Base-by-base conservation (phyloP, 257 asterid genomes). In the Plantago ovata region DNA sequence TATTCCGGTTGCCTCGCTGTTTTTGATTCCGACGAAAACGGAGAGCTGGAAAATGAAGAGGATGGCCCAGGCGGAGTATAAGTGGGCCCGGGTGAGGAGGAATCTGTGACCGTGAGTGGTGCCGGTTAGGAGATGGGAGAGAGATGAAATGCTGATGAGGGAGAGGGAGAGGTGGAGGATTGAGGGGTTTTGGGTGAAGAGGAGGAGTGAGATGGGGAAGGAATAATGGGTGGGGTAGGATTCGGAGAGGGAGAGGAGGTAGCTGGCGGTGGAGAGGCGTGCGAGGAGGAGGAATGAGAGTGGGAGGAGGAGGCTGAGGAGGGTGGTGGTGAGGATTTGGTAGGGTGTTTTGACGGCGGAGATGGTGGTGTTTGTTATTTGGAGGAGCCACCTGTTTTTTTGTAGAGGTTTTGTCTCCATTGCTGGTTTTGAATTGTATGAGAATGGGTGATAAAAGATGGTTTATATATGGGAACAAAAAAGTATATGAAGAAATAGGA, bases 301-400 rank as follows among this genome's bases (percentile, higher is more conserved):
- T 38, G 96, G 96, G 62, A 85, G 87, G 70, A 85, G 88, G 63
- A 88, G 94, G 61, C 84, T 70, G 56, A 86, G 87, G 38, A 89
- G 79, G 55, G 77, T 62, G 43, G 66, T 63, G 6, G 94, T 73
- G 23, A 82, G 53, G 14, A 82, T 72, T 24, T 66, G 89, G 51
- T 77, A 86, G 3, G 72, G 40, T 16, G 69, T 58, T 56, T 63
- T 64, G 23, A 77, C 41, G 16, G 58, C 63, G 54, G 66, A 62
- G 1, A 16, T 47, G 38, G 15, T 11, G 20, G n/a, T 39, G 40
- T 4, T 3, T 14, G 36, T 28, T 28, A 28, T 3, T 36, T 19
- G 19, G 10, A 28, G 39, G 22, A 22, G 41, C n/a, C n/a, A n/a
- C n/a, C 57, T 43, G 41, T 52, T 46, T 38, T 19, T 63, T n/a